Percentiles rank a stretch among this genome's conserved stretches.
phyloP scores from a whole-genome alignment of 1,284 basidiomycete genomes.

The Xerocomus minutiporus region DNA sequence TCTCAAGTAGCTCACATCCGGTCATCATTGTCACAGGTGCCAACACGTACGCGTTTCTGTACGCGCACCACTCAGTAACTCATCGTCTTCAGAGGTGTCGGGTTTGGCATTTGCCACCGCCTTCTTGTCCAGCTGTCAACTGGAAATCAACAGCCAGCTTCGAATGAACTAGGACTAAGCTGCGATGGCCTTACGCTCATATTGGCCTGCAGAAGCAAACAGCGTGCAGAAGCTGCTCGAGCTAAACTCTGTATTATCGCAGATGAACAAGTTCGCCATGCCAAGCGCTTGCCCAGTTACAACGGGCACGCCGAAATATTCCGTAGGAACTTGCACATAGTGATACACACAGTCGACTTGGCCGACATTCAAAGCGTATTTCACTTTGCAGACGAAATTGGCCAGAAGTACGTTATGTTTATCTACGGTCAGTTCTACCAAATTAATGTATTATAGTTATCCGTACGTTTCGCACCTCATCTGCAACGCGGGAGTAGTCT shows the following conservation, averaged over 20 bases:
- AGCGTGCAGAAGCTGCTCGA: slow-evolving; percentile 62
- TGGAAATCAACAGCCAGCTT: slow-evolving; percentile 33
- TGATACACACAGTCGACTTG: slow-evolving; percentile 64
- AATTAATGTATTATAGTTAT: slow-evolving; percentile 47
- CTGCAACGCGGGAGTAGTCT: slow-evolving; percentile 77
- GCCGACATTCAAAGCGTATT: slow-evolving; percentile 60
- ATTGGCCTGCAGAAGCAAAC: slow-evolving; percentile 73
- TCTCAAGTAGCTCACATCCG: slow-evolving; percentile 40
- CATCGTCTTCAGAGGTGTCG: slow-evolving; percentile 70
- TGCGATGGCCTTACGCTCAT: slow-evolving; percentile 69
- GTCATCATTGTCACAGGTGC: slow-evolving; percentile 67
- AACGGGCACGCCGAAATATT: slow-evolving; percentile 55
- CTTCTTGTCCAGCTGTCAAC: slow-evolving; percentile 68
- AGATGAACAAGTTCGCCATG: slow-evolving; percentile 47
- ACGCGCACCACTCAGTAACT: slow-evolving; percentile 10
- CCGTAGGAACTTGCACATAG: slow-evolving; percentile 57
- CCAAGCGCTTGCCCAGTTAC: slow-evolving; percentile 36
- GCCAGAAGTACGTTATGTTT: slow-evolving; percentile 43
- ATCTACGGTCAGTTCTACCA: background rate
- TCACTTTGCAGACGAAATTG: slow-evolving; percentile 56
- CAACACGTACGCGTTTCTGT: slow-evolving; percentile 47
- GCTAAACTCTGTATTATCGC: slow-evolving; percentile 49
- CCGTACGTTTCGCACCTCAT: slow-evolving; percentile 80
- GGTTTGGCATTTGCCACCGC: slow-evolving; percentile 80
- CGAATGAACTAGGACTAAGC: slow-evolving; percentile 19